phyloP scores from a whole-genome alignment of 345 rosid species.

The Mallotus nudiflorus region DNA sequence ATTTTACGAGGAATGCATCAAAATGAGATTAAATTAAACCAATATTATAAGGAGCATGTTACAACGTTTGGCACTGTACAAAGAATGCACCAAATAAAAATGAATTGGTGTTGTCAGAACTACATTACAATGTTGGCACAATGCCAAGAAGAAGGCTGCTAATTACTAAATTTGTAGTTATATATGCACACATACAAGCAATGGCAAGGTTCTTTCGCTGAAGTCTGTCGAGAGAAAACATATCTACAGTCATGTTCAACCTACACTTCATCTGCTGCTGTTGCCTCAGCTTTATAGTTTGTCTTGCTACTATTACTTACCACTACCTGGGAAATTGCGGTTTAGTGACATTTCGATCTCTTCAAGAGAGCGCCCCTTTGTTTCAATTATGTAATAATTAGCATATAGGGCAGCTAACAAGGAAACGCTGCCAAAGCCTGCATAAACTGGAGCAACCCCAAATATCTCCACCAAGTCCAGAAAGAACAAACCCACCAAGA shows the following conservation, averaged over 20 bases:
- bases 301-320: conserved; percentile 10
- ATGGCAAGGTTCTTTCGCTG: no score
- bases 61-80: background rate
- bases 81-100: background rate
- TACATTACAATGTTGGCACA: background rate
- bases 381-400: conserved; percentile 55
- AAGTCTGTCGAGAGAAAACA: no score
- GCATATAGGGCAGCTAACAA: conserved; percentile 62
- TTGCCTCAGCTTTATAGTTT: background rate
- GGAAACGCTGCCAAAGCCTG: conserved; percentile 59
- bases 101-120: background rate
- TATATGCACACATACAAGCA: no score
- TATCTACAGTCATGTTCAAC: no score
- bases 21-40: no score
- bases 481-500: conserved; percentile 78
- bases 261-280: background rate
- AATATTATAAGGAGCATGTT: no score
- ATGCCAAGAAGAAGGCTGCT: background rate
- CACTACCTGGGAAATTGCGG: conserved; percentile 27
- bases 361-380: conserved; percentile 73
- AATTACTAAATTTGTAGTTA: no score
- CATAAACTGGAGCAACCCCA: conserved; percentile 62
- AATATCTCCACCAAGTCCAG: conserved; percentile 56
- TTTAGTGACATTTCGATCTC: conserved; percentile 72
- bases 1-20: no score